Conservation (phyloP, 192 early-diverging fungal species). For the Diversispora eburnea region DNA sequence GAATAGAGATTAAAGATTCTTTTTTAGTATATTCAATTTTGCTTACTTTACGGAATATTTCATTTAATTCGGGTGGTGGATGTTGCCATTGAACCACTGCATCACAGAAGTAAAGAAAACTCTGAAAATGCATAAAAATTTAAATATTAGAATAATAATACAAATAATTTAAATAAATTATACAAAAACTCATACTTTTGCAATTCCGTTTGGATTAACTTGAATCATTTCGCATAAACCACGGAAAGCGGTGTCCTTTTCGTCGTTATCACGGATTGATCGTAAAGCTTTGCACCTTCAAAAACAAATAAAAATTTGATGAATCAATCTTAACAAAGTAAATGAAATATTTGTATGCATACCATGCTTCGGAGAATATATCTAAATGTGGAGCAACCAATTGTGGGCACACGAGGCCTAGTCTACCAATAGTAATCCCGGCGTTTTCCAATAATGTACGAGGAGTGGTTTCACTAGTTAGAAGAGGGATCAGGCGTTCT, state of each 20-base stretch:
- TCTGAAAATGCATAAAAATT: slow-evolving; percentile 35
- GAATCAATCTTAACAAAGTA: neutral
- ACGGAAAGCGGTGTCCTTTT: slow-evolving; percentile 95
- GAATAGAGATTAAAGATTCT: neutral
- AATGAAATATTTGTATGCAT: neutral
- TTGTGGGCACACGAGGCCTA: slow-evolving; percentile 83
- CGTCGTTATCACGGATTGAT: slow-evolving; percentile 87
- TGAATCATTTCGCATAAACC: slow-evolving; percentile 93
- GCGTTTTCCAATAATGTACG: slow-evolving; percentile 89
- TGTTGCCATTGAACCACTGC: slow-evolving; percentile 76
- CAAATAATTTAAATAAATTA: neutral
- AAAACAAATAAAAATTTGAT: neutral
- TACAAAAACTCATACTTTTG: slow-evolving; percentile 38
- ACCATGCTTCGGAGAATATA: slow-evolving; percentile 79
- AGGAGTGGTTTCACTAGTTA: slow-evolving; percentile 64
- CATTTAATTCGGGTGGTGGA: slow-evolving; percentile 58
- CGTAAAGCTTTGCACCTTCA: slow-evolving; percentile 63
- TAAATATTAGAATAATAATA: neutral
- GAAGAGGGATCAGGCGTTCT: slow-evolving; percentile 78
- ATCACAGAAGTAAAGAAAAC: slow-evolving; percentile 73
- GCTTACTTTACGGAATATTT: slow-evolving; percentile 60
- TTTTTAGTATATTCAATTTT: neutral
- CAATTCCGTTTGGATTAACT: slow-evolving; percentile 81
- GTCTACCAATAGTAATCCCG: slow-evolving; percentile 94
- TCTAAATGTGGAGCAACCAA: slow-evolving; percentile 84